These are phyloP conservation scores for Abortiporus biennis DNA, from an alignment of 1,284 basidiomycete species.

Conservation along the genomic window DNA sequence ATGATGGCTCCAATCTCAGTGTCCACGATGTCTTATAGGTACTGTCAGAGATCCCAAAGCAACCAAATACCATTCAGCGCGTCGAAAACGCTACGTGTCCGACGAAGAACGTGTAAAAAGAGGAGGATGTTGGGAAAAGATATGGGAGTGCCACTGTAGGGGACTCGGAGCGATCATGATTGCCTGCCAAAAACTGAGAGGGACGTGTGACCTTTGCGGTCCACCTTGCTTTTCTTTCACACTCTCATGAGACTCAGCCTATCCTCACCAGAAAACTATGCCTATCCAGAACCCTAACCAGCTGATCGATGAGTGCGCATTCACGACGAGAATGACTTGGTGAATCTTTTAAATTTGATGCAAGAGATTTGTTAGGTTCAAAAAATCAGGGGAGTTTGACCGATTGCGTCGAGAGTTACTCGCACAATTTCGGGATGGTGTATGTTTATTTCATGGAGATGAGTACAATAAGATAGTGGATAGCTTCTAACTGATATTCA, in stretches of 20 bases:
- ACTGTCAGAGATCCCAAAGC: no score
- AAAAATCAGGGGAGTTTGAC: slow-evolving; percentile 76
- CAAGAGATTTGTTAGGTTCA: slow-evolving; percentile 45
- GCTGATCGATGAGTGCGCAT: slow-evolving; percentile 58
- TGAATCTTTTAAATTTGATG: not conserved
- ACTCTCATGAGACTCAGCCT: slow-evolving; percentile 11
- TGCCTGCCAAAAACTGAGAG: slow-evolving; percentile 2
- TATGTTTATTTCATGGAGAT: slow-evolving; percentile 28
- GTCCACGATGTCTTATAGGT: no score
- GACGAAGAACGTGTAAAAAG: not conserved
- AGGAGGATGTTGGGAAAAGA: not conserved
- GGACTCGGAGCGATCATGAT: slow-evolving; percentile 4
- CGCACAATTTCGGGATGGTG: slow-evolving; percentile 56
- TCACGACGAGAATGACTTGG: no score
- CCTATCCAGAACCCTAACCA: slow-evolving; percentile 47
- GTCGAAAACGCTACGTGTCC: no score
- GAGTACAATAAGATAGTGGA: not conserved
- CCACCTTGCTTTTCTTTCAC: slow-evolving; percentile 7
- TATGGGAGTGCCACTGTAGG: not conserved
- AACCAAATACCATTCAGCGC: no score
- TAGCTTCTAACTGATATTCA: not conserved
- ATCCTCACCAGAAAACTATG: slow-evolving; percentile 15
- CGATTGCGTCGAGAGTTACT: slow-evolving; percentile 62
- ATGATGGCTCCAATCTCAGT: no score
- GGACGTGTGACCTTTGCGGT: slow-evolving; percentile 3